Conservation (phyloP, 805 yeast genomes). For the Yarrowia bubula region DNA sequence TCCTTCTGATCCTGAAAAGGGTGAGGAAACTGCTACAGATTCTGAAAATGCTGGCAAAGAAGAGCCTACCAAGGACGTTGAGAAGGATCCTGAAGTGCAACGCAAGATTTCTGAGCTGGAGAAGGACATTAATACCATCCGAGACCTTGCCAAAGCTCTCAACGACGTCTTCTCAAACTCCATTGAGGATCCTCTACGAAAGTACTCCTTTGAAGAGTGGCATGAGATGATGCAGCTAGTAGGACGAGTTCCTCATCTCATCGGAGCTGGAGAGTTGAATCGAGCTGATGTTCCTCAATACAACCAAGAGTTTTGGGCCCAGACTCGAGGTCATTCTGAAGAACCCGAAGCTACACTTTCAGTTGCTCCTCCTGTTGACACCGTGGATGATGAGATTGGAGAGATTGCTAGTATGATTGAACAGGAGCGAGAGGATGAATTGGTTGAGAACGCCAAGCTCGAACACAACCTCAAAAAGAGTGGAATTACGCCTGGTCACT, state of each 20-base stretch:
- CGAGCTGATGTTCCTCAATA: neutral
- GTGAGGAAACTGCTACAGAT: neutral
- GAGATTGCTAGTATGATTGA: constrained; percentile 19
- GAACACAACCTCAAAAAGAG: constrained; percentile 1
- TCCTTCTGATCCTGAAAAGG: neutral
- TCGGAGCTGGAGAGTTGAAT: constrained; percentile 65
- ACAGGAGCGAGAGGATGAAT: constrained; percentile 18
- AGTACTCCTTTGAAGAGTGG: constrained; percentile 56
- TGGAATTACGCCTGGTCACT: neutral
- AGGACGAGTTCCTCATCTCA: constrained; percentile 31
- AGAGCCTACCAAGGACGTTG: neutral
- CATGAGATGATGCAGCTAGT: constrained; percentile 38
- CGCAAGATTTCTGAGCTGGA: constrained; percentile 3
- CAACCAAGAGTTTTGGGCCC: constrained; percentile 21
- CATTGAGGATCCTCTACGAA: constrained; percentile 39
- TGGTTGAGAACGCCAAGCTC: neutral
- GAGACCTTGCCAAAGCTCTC: constrained; percentile 10
- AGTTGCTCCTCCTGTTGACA: neutral
- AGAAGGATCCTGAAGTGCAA: neutral
- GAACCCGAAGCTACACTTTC: neutral
- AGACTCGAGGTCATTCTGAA: constrained; percentile 3
- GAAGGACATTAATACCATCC: neutral
- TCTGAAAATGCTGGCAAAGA: neutral
- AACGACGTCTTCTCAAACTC: constrained; percentile 6
- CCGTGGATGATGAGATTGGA: constrained; percentile 6